Evolutionary conservation across 2,329 filamentous ascomycete genomes (phyloP), one percentile per base, ranked within the genome.

Genomic region (Dactylellina cionopaga): DNA sequence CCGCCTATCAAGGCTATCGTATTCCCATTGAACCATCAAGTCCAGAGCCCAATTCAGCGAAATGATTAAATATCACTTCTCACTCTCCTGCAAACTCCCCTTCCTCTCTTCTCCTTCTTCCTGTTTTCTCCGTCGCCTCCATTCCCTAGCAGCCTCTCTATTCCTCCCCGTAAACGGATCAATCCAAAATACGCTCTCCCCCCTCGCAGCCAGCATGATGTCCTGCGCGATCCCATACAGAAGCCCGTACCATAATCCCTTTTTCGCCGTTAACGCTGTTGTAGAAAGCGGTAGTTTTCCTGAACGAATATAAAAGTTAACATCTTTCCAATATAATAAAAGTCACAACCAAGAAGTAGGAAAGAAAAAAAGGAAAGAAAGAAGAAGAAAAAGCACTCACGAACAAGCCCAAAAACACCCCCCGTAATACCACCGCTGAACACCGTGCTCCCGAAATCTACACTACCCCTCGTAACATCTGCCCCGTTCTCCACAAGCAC

Each of bases 381-480:
- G 68, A 43, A 60, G 31, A 33, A 11, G 43, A 52, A 5, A 49
- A 46, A 44, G 6, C 22, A 58, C 31, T 22, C 43, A 93, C 92
- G 91, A 87, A 91, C 90, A 68, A 92, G 82, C 79, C 92, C 96
- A 83, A 96, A 97, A 6, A 88, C 85, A 1, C 94, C 94, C 0
- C 93, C 92, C 33, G 95, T 89, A 0, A 90, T 90, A 29, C 56
- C 65, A 79, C 96, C 83, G 47, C 91, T 93, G 24, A 95, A 92
- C 66, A 93, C 84, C 4, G 92, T 87, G 0, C 91, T 96, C 75
- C 90, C 94, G 77, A 92, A 79, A 77, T 92, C 88, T 80, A 98
- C 94, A 79, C 88, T 87, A 63, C 83, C 82, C 82, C 80, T 17
- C 80, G 79, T 24, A 17, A 25, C 69, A 66, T 73, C 69, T 11